phyloP scores from a whole-genome alignment of 73 alveolate genomes.

The Symbiodinium natans region DNA sequence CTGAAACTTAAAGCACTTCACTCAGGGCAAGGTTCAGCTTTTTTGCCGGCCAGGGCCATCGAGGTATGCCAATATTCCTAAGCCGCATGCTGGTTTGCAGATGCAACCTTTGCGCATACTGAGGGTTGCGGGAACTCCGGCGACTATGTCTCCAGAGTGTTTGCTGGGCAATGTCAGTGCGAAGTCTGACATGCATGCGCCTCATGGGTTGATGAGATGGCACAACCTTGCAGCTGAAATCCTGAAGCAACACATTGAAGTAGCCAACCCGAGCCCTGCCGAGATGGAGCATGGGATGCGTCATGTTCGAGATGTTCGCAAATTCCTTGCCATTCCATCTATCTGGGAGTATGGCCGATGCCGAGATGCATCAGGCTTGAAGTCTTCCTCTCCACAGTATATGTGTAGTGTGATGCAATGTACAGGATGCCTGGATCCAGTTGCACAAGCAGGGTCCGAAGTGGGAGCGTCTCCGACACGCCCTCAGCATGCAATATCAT shows the following conservation, averaged over 20 bases:
- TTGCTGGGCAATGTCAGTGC: background rate
- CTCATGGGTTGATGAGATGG: background rate
- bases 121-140: conserved; percentile 37
- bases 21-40: too few relatives aligned
- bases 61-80: too few relatives aligned
- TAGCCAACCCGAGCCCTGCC: background rate
- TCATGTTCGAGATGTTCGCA: conserved; percentile 19
- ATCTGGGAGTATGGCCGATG: background rate
- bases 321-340: background rate
- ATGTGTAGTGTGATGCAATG: background rate
- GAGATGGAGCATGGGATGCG: conserved; percentile 44
- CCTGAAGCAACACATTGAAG: too few relatives aligned
- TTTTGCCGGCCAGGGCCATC: too few relatives aligned
- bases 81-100: too few relatives aligned
- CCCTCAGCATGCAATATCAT: too few relatives aligned
- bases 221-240: too few relatives aligned
- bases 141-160: conserved; percentile 34
- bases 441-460: conserved; percentile 26
- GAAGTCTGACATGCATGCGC: background rate
- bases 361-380: background rate
- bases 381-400: background rate
- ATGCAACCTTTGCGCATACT: too few relatives aligned
- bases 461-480: conserved; percentile 4
- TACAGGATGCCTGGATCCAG: conserved; percentile 9
- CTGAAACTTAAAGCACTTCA: too few relatives aligned